phyloP scores from a whole-genome alignment of 495 filamentous ascomycete species.

The Aspergillus sclerotioniger region DNA sequence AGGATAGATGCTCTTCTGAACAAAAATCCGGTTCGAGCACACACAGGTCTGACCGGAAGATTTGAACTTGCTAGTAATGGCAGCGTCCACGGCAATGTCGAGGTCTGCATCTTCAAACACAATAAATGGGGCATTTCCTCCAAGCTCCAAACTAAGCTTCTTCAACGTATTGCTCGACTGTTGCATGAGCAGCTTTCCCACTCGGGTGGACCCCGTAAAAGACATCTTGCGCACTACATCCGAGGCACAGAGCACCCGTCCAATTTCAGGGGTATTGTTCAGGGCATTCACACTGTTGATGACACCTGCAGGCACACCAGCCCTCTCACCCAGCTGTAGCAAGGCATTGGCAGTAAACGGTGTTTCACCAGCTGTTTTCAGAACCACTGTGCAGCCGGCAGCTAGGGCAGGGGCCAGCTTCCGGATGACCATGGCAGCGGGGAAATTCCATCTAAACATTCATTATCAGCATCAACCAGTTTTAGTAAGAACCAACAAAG shows the following conservation, averaged over 20 bases:
- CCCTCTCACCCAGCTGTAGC: constrained; percentile 55
- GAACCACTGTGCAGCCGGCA: constrained; percentile 60
- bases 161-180: constrained; percentile 54
- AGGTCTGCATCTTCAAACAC: constrained; percentile 65
- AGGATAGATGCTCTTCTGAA: constrained; percentile 48
- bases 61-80: constrained; percentile 53
- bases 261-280: constrained; percentile 56
- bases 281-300: constrained; percentile 58
- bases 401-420: constrained; percentile 62
- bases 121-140: constrained; percentile 65
- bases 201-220: constrained; percentile 60
- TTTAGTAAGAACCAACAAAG: too few species aligned
- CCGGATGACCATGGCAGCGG: constrained; percentile 54
- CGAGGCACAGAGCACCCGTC: constrained; percentile 55
- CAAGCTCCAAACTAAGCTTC: constrained; percentile 63
- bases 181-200: constrained; percentile 50
- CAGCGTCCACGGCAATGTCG: constrained; percentile 48
- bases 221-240: constrained; percentile 59
- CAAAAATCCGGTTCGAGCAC: constrained; percentile 59
- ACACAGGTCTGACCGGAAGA: constrained; percentile 61
- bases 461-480: too few species aligned
- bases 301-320: constrained; percentile 59
- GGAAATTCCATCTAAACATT: constrained; percentile 34
- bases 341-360: constrained; percentile 57
- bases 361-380: constrained; percentile 42